These are phyloP conservation scores for Tricholoma matsutake DNA, from an alignment of 768 basidiomycete species.

Conservation along the genomic window DNA sequence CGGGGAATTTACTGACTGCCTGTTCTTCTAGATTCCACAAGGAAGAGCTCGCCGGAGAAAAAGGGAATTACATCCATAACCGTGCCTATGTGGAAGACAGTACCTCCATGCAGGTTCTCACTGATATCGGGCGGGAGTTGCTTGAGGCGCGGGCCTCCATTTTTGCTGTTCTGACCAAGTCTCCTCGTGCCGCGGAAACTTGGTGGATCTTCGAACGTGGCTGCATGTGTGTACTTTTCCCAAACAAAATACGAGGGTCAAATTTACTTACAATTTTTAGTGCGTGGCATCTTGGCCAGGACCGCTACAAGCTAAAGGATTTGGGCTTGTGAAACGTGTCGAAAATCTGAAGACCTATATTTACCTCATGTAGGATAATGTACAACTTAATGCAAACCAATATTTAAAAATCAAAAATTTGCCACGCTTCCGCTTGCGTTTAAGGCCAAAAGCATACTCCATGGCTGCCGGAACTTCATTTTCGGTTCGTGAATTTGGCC, in stretches of 20 bases:
- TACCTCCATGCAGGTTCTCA: constrained; percentile 4
- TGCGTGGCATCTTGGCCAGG: constrained; percentile 5
- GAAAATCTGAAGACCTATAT: no score
- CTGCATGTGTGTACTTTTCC: neutral
- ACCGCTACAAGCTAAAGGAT: constrained; percentile 6
- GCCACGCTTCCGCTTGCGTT: no score
- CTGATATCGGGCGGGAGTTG: constrained; percentile 14
- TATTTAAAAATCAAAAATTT: no score
- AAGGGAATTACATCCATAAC: constrained; percentile 11
- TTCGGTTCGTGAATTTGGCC: no score
- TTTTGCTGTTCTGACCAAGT: neutral
- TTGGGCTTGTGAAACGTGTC: neutral
- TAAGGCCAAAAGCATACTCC: no score
- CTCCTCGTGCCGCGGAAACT: constrained; percentile 4
- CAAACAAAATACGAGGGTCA: no score
- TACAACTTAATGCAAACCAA: no score
- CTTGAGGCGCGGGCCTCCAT: constrained; percentile 5
- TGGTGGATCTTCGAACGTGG: constrained; percentile 12
- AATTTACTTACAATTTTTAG: neutral
- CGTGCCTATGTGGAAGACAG: constrained; percentile 8
- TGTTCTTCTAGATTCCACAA: constrained; percentile 13
- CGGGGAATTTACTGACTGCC: neutral
- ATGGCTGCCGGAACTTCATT: no score
- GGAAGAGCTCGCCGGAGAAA: constrained; percentile 19
- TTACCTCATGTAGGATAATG: no score